Evolutionary conservation across 2,329 filamentous ascomycete genomes (phyloP).

Genomic region (Claviceps sp.): DNA sequence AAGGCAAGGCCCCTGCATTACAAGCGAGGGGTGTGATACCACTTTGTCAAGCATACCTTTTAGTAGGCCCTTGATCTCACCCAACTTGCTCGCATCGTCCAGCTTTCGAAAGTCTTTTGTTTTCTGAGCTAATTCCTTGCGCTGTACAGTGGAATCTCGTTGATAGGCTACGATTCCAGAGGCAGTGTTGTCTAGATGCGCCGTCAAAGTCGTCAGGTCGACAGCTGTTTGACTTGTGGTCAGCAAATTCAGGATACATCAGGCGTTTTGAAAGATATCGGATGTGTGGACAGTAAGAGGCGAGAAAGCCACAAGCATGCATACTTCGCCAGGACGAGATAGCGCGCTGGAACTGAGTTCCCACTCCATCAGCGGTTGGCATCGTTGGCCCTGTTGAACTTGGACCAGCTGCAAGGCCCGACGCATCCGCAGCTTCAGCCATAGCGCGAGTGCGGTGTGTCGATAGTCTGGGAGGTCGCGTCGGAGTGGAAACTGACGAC

Average conservation of each 20-base stretch:
- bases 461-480: not conserved
- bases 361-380: slow-evolving; percentile 32
- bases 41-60: slow-evolving; percentile 46
- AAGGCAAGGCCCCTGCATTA: not conserved
- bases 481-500: not conserved
- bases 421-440: slow-evolving; percentile 20
- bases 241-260: not conserved
- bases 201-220: slow-evolving; percentile 71
- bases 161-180: slow-evolving; percentile 90
- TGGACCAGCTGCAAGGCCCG: slow-evolving; percentile 14
- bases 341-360: slow-evolving; percentile 93
- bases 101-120: slow-evolving; percentile 96
- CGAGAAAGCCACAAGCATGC: slow-evolving; percentile 7
- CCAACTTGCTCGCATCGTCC: slow-evolving; percentile 74
- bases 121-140: slow-evolving; percentile 96
- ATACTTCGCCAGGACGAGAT: slow-evolving; percentile 93
- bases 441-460: slow-evolving; percentile 10
- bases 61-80: slow-evolving; percentile 76
- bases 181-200: slow-evolving; percentile 81
- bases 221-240: slow-evolving; percentile 45
- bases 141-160: slow-evolving; percentile 85
- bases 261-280: no score
- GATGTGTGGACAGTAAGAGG: not conserved
- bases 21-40: not conserved
- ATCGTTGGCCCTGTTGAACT: slow-evolving; percentile 14